A percentile compares a stretch with the other conserved stretches of the same genome.
Conservation (phyloP, 2,329 filamentous ascomycete species). For the Fusarium pseudonygamai region DNA sequence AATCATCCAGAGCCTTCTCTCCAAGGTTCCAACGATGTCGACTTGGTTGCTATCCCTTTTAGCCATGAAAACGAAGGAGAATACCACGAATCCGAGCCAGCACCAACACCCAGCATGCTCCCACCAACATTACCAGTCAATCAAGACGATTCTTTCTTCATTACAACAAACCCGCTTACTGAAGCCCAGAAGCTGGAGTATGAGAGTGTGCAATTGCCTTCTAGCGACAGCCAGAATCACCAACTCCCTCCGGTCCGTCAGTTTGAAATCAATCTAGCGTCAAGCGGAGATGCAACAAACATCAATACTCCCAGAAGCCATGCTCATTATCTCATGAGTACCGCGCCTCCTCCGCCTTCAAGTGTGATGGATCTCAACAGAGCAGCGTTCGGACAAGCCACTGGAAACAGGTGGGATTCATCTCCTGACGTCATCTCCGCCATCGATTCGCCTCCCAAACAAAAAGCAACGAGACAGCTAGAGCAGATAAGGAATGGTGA, state of each 20-base stretch:
- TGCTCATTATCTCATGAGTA: constrained; percentile 28
- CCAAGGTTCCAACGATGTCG: constrained; percentile 38
- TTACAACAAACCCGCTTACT: constrained; percentile 48
- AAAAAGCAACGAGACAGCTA: constrained; percentile 9
- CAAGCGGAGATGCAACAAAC: constrained; percentile 49
- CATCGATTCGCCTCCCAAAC: constrained; percentile 21
- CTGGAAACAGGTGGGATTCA: constrained; percentile 24
- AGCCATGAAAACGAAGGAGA: constrained; percentile 27
- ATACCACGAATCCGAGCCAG: constrained; percentile 3
- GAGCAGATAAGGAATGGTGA: neutral
- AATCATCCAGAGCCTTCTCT: constrained; percentile 17
- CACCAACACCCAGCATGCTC: constrained; percentile 39
- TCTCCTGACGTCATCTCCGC: constrained; percentile 41
- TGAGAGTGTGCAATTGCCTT: constrained; percentile 35
- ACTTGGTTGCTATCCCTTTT: constrained; percentile 40
- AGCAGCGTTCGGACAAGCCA: neutral
- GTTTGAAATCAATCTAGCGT: constrained; percentile 36
- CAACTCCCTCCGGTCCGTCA: constrained; percentile 30
- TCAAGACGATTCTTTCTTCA: constrained; percentile 45
- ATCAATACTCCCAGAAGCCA: constrained; percentile 49
- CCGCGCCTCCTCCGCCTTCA: constrained; percentile 31
- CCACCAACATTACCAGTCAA: constrained; percentile 43
- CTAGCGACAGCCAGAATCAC: constrained; percentile 25
- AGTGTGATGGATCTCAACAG: constrained; percentile 6
- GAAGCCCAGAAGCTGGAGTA: constrained; percentile 52